phyloP scores from a whole-genome alignment of 139 green algal genomes.

The Trebouxia sp. region DNA sequence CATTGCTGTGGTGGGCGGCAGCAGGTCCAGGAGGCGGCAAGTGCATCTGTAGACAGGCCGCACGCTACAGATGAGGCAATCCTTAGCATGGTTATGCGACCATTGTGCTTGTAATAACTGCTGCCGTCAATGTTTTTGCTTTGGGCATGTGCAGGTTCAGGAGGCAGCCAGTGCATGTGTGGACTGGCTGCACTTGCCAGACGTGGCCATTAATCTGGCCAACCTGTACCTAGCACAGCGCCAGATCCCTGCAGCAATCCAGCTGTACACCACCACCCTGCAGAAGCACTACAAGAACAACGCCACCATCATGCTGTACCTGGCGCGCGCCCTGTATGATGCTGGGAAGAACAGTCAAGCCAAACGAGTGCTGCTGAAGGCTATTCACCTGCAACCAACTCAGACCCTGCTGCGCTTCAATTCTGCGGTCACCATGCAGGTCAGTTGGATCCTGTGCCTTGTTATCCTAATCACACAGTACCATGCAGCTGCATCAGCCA shows the following conservation, averaged over 20 bases:
- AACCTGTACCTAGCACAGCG: constrained; percentile 70
- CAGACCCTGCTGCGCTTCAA: constrained; percentile 80
- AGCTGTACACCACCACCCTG: constrained; percentile 71
- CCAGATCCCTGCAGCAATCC: constrained; percentile 57
- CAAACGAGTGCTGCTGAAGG: constrained; percentile 62
- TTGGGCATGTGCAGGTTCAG: constrained; percentile 66
- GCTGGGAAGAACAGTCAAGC: constrained; percentile 59
- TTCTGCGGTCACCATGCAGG: constrained; percentile 81
- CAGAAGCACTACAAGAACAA: constrained; percentile 57
- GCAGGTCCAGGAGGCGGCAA: too few relatives aligned
- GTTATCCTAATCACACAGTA: not conserved
- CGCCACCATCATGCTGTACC: constrained; percentile 51
- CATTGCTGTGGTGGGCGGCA: too few relatives aligned
- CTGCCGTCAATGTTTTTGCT: not conserved
- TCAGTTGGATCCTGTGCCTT: constrained; percentile 19
- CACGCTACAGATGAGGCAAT: too few relatives aligned
- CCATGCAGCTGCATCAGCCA: not conserved
- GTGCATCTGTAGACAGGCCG: too few relatives aligned
- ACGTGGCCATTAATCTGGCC: constrained; percentile 71
- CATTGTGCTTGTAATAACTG: not conserved
- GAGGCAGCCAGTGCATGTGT: constrained; percentile 55
- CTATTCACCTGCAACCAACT: constrained; percentile 75
- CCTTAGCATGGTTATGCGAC: not conserved
- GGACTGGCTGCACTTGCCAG: constrained; percentile 29
- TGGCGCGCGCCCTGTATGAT: constrained; percentile 79